phyloP scores from a whole-genome alignment of 2,329 filamentous ascomycete genomes.

The Calonectria honghensis region DNA sequence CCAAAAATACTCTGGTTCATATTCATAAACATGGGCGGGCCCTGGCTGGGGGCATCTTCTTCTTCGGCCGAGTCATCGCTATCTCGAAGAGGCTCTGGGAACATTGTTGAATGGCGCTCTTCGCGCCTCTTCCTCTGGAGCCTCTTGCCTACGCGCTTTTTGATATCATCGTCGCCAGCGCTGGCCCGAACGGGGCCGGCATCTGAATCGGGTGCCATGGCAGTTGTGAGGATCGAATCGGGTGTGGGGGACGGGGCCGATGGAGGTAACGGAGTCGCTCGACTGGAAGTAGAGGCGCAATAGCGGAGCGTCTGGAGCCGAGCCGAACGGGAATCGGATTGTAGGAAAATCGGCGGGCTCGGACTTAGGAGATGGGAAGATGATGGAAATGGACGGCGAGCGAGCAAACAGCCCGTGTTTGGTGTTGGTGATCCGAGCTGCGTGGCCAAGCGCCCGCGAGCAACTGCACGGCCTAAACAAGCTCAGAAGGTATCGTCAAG shows the following conservation, averaged over 20 bases:
- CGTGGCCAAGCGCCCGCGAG: conserved; percentile 44
- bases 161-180: conserved; percentile 59
- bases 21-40: conserved; percentile 75
- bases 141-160: conserved; percentile 64
- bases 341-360: conserved; percentile 23
- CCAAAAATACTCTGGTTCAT: conserved; percentile 98
- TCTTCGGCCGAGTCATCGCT: conserved; percentile 70
- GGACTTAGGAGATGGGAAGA: neutral
- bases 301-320: neutral
- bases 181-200: conserved; percentile 48
- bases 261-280: conserved; percentile 19
- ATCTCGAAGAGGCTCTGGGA: conserved; percentile 72
- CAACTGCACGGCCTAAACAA: conserved; percentile 33
- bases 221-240: conserved; percentile 35
- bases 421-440: conserved; percentile 43
- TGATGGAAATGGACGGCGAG: neutral
- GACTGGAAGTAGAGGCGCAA: conserved; percentile 17
- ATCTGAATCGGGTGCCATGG: conserved; percentile 50
- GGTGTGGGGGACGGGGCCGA: conserved; percentile 40
- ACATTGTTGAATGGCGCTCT: conserved; percentile 61
- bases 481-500: conserved; percentile 43
- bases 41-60: conserved; percentile 66
- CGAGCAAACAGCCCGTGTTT: conserved; percentile 21
- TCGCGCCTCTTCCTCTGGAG: conserved; percentile 67
- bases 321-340: conserved; percentile 20